phyloP scores from a whole-genome alignment of 2,329 filamentous ascomycete species.

The Dactylellina cionopaga region DNA sequence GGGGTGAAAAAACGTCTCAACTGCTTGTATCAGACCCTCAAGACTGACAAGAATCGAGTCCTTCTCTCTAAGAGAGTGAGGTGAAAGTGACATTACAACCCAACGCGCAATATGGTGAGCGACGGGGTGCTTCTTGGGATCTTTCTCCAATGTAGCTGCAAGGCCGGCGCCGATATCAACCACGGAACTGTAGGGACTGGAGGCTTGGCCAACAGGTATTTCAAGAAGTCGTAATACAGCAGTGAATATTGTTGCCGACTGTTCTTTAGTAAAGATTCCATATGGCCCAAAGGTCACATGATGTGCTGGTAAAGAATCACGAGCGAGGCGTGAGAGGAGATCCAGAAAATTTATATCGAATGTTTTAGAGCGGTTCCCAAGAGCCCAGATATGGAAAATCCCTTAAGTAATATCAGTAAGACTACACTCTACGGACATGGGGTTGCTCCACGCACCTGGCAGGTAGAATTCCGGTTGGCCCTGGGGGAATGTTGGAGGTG shows the following conservation, averaged over 20 bases:
- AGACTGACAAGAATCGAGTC: constrained; percentile 84
- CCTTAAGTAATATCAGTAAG: constrained; percentile 59
- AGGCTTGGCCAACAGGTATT: constrained; percentile 95
- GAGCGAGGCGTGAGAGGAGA: constrained; percentile 83
- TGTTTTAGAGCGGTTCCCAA: constrained; percentile 86
- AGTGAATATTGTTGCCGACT: constrained; percentile 92
- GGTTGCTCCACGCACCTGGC: constrained; percentile 66
- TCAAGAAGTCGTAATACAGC: constrained; percentile 87
- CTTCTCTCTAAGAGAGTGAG: constrained; percentile 77
- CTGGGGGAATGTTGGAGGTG: constrained; percentile 75
- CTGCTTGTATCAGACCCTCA: constrained; percentile 89
- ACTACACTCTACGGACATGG: neutral
- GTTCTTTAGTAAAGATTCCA: constrained; percentile 90
- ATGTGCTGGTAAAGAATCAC: constrained; percentile 79
- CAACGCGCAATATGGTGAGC: constrained; percentile 91
- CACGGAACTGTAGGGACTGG: constrained; percentile 82
- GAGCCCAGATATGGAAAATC: constrained; percentile 94
- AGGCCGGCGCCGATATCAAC: constrained; percentile 85
- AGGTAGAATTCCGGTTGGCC: constrained; percentile 89
- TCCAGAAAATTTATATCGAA: constrained; percentile 90
- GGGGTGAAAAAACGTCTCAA: constrained; percentile 98
- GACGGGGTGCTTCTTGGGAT: constrained; percentile 90
- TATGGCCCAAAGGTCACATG: constrained; percentile 84
- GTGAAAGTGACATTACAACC: constrained; percentile 92
- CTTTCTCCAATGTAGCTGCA: constrained; percentile 87